Evolutionary conservation across 1,284 basidiomycete species (phyloP), one percentile per base, ranked within the genome.

Genomic region (Pisolithus thermaeus): DNA sequence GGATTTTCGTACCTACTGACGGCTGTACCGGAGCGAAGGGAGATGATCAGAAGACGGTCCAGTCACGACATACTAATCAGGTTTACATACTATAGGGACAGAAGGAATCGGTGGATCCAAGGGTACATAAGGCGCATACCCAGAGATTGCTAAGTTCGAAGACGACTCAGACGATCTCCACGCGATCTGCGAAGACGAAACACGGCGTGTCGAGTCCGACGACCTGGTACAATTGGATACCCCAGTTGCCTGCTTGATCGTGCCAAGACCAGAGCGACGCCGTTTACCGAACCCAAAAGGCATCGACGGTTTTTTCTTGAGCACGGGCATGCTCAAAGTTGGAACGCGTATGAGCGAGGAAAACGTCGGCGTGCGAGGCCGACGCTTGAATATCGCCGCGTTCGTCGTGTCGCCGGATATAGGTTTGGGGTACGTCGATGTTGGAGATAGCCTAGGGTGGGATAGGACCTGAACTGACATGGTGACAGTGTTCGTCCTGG

Each of bases 1-100:
- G 27, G 1, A 65, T 65, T 57, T 65, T 65, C 3, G 58, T 49
- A 25, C 64, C 64, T 50, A 69, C 58, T 16, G 51, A 48, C 12
- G 66, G 63, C 65, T 65, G 20, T 16, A 35, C 20, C 7, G 18
- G 18, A 28, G 20, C 41, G 45, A 51, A 44, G 11, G 22, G 28
- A 41, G 28, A 36, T 7, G 38, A 40, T 8, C 4, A 44, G 36
- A 50, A 42, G 39, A 45, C 37, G 7, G 18, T 4, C 27, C 14
- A 30, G 46, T 67, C 48, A 62, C 22, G 22, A 4, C 20, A 23
- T 12, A 11, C 4, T 11, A 8, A 41, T 12, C 14, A 23, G 7
- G 12, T 20, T 14, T 22, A 41, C 39, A 6, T 41, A 41, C 39
- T 18, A 39, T 18, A 1, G n/a, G 18, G 22, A 22, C 8, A 39